phyloP scores from a whole-genome alignment of 2,329 filamentous ascomycete species.

The Drechslerella coelobrocha region DNA sequence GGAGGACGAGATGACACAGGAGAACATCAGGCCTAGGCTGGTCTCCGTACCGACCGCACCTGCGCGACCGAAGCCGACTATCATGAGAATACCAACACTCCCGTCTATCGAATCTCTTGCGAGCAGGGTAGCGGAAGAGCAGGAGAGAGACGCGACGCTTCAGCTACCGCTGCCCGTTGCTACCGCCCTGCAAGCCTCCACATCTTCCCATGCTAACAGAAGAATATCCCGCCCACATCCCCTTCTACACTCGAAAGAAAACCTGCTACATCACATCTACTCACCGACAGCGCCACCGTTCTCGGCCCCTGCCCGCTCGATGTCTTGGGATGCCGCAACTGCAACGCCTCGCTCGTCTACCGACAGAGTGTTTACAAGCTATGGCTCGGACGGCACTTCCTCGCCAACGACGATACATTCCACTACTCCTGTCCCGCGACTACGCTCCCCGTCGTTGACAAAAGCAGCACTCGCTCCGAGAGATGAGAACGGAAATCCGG shows the following conservation, averaged over 20 bases:
- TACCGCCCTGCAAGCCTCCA: slow-evolving; percentile 1
- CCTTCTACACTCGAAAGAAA: slow-evolving; percentile 12
- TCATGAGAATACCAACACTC: slow-evolving; percentile 44
- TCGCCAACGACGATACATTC: slow-evolving; percentile 48
- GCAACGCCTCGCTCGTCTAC: slow-evolving; percentile 40
- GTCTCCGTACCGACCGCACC: slow-evolving; percentile 27
- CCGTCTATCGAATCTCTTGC: slow-evolving; percentile 46
- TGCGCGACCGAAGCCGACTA: slow-evolving; percentile 31
- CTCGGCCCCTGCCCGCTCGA: slow-evolving; percentile 34
- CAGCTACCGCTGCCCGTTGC: slow-evolving; percentile 16
- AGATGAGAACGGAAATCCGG: slow-evolving; percentile 37
- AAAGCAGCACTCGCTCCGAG: slow-evolving; percentile 32
- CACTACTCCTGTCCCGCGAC: slow-evolving; percentile 26
- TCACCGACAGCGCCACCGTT: slow-evolving; percentile 29
- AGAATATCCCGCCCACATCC: slow-evolving; percentile 38
- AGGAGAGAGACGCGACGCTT: slow-evolving; percentile 18
- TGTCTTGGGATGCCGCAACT: slow-evolving; percentile 43
- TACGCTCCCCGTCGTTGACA: slow-evolving; percentile 36
- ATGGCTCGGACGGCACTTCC: slow-evolving; percentile 39
- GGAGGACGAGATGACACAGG: slow-evolving; percentile 30
- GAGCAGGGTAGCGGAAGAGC: slow-evolving; percentile 40
- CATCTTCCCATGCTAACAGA: slow-evolving; percentile 19
- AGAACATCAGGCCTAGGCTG: slow-evolving; percentile 39
- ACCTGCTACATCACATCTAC: slow-evolving; percentile 8
- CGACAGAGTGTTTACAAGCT: slow-evolving; percentile 41